These are phyloP conservation scores for Fusarium falciforme DNA, from an alignment of 2,329 filamentous ascomycete species.

Conservation along the genomic window DNA sequence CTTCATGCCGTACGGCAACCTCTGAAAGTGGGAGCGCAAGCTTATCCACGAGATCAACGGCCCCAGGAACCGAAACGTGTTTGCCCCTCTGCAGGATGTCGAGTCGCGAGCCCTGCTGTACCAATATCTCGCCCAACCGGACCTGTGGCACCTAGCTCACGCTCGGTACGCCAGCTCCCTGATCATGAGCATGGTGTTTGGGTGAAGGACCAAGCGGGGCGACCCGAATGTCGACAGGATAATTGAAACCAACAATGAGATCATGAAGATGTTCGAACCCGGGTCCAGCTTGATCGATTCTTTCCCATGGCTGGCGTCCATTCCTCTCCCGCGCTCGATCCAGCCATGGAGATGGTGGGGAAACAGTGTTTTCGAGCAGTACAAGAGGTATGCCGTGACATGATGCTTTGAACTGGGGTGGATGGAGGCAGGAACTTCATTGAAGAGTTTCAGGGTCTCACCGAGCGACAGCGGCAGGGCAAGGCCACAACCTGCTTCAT, in stretches of 20 bases:
- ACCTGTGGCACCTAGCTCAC: background rate
- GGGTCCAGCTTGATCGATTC: background rate
- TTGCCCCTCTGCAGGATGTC: constrained; percentile 13
- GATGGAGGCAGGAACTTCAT: too few relatives aligned
- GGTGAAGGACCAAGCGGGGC: background rate
- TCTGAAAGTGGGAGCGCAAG: constrained; percentile 8
- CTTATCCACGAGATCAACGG: constrained; percentile 8
- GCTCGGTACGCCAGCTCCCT: background rate
- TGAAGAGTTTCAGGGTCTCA: too few relatives aligned
- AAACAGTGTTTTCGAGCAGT: background rate
- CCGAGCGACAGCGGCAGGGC: background rate
- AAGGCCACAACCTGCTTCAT: background rate
- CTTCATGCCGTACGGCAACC: constrained; percentile 8
- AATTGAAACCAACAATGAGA: background rate
- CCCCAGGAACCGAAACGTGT: background rate
- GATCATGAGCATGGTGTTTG: background rate
- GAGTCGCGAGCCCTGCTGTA: constrained; percentile 5
- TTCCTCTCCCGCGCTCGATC: too few relatives aligned
- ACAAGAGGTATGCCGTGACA: background rate
- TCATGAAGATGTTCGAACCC: background rate
- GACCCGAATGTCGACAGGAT: background rate
- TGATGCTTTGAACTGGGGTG: too few relatives aligned
- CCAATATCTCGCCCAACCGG: background rate
- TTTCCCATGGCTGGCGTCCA: background rate
- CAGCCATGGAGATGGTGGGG: background rate